Conservation (phyloP, 2,329 filamentous ascomycete genomes). For the Colletotrichum tropicale region DNA sequence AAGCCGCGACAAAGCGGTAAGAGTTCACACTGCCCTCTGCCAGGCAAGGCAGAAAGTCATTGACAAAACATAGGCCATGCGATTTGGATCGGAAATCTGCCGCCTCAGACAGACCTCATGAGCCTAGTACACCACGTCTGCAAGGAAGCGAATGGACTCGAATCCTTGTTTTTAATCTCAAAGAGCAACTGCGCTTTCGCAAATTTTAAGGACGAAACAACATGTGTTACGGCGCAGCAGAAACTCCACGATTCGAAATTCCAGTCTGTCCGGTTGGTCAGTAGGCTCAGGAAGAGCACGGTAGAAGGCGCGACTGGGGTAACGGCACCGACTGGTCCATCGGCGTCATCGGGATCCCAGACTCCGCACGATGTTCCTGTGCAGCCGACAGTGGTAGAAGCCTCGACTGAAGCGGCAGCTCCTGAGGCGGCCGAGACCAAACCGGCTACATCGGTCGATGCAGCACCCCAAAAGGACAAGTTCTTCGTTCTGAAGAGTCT, state of each 20-base stretch:
- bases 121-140: constrained; percentile 92
- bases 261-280: constrained; percentile 83
- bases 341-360: constrained; percentile 35
- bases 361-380: neutral
- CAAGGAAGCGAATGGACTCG: constrained; percentile 76
- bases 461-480: constrained; percentile 62
- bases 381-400: neutral
- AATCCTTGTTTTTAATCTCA: constrained; percentile 91
- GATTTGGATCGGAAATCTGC: constrained; percentile 94
- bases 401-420: neutral
- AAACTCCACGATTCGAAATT: constrained; percentile 92
- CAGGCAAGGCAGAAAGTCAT: neutral
- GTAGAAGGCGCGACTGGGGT: constrained; percentile 50
- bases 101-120: constrained; percentile 80
- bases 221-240: constrained; percentile 77
- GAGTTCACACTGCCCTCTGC: constrained; percentile 5
- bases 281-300: constrained; percentile 71
- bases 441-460: constrained; percentile 13
- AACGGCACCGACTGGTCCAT: constrained; percentile 60
- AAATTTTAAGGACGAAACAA: constrained; percentile 84
- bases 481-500: constrained; percentile 95
- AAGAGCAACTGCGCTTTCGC: constrained; percentile 98
- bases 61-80: constrained; percentile 70
- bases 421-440: neutral
- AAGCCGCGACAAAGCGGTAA: constrained; percentile 67